Percentiles rank a stretch among this genome's conserved stretches.
These are phyloP conservation scores for Mycena albidolilacea DNA, from an alignment of 768 basidiomycete genomes.

Conservation along the genomic window DNA sequence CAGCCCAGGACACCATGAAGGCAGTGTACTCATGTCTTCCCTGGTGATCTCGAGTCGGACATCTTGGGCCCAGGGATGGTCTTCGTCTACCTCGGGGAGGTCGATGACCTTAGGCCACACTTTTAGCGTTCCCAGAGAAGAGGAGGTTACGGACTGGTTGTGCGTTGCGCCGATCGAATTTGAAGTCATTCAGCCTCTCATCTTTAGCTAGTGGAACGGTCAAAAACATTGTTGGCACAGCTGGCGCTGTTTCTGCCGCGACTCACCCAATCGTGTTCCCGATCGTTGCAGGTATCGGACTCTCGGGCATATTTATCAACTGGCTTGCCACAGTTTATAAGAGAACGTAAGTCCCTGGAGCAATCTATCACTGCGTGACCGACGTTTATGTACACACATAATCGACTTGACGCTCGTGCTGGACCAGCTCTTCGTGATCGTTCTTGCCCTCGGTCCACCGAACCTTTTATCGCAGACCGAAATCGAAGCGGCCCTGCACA, in stretches of 20 bases:
- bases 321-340: constrained; percentile 4
- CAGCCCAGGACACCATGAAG: too few relatives aligned
- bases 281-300: not conserved
- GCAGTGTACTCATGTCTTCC: too few relatives aligned
- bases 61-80: too few relatives aligned
- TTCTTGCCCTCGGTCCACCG: not conserved
- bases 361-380: not conserved
- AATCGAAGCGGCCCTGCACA: not conserved
- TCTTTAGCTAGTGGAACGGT: not conserved
- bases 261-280: not conserved
- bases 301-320: not conserved
- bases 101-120: too few relatives aligned
- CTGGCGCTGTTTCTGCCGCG: not conserved
- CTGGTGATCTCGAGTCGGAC: too few relatives aligned
- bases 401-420: not conserved
- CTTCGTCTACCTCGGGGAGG: too few relatives aligned
- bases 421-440: not conserved
- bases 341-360: not conserved
- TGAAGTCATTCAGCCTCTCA: not conserved
- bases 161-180: not conserved
- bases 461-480: not conserved
- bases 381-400: not conserved
- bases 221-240: not conserved
- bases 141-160: not conserved
- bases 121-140: constrained; percentile 1